phyloP scores from a whole-genome alignment of 2,329 filamentous ascomycete species.

The Nannizzia gypsea region DNA sequence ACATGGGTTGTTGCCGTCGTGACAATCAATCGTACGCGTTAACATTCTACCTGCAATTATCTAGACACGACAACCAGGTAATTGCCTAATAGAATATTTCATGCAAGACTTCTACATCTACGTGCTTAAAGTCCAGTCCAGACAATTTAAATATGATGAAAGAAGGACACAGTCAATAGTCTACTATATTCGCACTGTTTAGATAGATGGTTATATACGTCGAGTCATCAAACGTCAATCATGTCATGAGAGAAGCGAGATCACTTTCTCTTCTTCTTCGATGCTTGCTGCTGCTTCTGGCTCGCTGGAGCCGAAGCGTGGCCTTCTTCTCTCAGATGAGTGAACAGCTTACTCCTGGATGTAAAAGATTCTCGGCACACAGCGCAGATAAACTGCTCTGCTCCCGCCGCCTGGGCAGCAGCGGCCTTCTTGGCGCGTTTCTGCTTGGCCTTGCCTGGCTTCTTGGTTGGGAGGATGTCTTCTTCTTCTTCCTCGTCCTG shows the following conservation, averaged over 20 bases:
- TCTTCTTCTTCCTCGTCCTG: background rate
- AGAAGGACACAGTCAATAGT: background rate
- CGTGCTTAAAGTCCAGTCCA: too few relatives aligned
- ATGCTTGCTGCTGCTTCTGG: background rate
- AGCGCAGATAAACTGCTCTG: conserved; percentile 52
- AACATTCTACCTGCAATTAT: too few relatives aligned
- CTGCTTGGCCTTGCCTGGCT: conserved; percentile 42
- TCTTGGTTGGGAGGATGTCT: conserved; percentile 17
- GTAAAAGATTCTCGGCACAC: conserved; percentile 68
- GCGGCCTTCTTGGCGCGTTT: conserved; percentile 42
- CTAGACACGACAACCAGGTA: too few relatives aligned
- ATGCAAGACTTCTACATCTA: too few relatives aligned
- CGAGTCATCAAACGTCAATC: background rate
- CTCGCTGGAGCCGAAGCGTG: conserved; percentile 47
- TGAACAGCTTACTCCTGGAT: conserved; percentile 60
- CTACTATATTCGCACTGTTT: background rate
- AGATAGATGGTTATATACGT: background rate
- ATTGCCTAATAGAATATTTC: too few relatives aligned
- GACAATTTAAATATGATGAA: too few relatives aligned
- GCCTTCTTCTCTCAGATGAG: conserved; percentile 53
- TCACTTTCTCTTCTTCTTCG: conserved; percentile 9
- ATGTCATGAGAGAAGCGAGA: background rate
- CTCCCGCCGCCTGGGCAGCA: conserved; percentile 22
- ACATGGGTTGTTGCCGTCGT: too few relatives aligned
- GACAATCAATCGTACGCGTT: too few relatives aligned